A percentile compares a stretch with the other conserved stretches of the same genome.
Conservation (phyloP, 2,329 filamentous ascomycete species). For the Corinectria fuckeliana region DNA sequence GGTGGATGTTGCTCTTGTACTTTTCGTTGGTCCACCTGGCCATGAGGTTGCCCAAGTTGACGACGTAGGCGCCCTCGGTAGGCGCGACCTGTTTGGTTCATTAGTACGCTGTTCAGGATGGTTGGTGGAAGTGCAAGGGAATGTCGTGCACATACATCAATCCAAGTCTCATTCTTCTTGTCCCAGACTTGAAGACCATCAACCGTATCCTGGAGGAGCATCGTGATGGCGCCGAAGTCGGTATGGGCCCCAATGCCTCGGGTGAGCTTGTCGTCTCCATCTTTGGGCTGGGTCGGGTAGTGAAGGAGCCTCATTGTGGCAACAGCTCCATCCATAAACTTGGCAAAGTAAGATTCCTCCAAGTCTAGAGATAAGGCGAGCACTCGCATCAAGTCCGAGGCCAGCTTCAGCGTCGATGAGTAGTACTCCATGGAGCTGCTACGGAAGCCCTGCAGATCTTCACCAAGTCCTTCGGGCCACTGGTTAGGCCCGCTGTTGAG, state of each 20-base stretch:
- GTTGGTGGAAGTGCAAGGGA: too few species aligned
- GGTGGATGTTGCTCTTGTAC: constrained; percentile 61
- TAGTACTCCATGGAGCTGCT: constrained; percentile 49
- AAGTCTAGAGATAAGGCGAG: constrained; percentile 51
- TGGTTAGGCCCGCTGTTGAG: constrained; percentile 50
- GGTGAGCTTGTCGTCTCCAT: constrained; percentile 42
- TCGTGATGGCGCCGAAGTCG: constrained; percentile 63
- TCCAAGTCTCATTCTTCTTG: constrained; percentile 51
- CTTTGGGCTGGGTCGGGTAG: constrained; percentile 52
- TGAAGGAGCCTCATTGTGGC: constrained; percentile 55
- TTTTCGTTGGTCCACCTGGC: constrained; percentile 57
- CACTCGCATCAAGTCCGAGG: constrained; percentile 48
- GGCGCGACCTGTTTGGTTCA: constrained; percentile 46
- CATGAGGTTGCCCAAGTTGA: constrained; percentile 60
- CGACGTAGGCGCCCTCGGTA: constrained; percentile 54
- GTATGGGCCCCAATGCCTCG: constrained; percentile 57
- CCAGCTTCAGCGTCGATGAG: constrained; percentile 47
- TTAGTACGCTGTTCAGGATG: neutral
- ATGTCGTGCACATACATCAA: constrained; percentile 37
- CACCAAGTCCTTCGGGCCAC: constrained; percentile 49
- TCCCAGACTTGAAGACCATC: constrained; percentile 61
- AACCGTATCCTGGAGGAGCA: constrained; percentile 58
- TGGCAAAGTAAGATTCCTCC: constrained; percentile 49
- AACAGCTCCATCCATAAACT: constrained; percentile 52
- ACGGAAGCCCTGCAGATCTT: constrained; percentile 43